Evolutionary conservation across 768 basidiomycete genomes (phyloP), one percentile per base, ranked within the genome.

Genomic region (Pisolithus tinctorius): DNA sequence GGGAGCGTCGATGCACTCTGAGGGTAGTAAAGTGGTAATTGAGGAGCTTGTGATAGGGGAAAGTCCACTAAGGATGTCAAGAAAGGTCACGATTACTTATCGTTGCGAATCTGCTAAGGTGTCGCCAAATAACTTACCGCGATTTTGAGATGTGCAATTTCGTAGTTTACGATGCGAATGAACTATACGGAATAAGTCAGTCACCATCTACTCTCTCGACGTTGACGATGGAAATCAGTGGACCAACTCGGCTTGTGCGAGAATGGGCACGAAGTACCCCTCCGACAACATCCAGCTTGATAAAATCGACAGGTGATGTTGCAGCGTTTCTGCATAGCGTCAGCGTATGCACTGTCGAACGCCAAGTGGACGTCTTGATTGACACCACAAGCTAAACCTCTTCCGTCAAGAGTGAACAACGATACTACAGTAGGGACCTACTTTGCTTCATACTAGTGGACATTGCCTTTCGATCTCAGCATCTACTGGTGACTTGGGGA

Each of bases 261-360:
- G 54, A 69, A 67, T 1, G 58, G 58, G 50, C 66, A 69, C 13
- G 46, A 41, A 20, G 57, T 44, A 27, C 65, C 65, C 38, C 60
- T 63, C 36, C 62, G 63, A 26, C 67, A 69, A 7, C 49, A 49
- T 14, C 63, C 63, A 2, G 56, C 47, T 38, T 56, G 57, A 26
- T 63, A 58, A 49, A 62, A 67, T 55, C 66, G 54, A 49, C 66
- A 67, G 29, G 52, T 13, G 5, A 45, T 27, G 2, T 39, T 54
- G 54, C 56, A 53, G 31, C 8, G 34, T 13, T 34, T 26, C 7
- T 31, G 45, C 20, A 36, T 17, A 17, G 20, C 11, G 47, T 59
- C 55, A 38, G 40, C 41, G 20, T 23, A 30, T 31, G 40, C 10
- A 16, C 37, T 27, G 6, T n/a, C 25, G n/a, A 37, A 40, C 37